These are phyloP conservation scores for Cryphonectria nitschkei DNA, from an alignment of 2,329 filamentous ascomycete species.

Conservation along the genomic window DNA sequence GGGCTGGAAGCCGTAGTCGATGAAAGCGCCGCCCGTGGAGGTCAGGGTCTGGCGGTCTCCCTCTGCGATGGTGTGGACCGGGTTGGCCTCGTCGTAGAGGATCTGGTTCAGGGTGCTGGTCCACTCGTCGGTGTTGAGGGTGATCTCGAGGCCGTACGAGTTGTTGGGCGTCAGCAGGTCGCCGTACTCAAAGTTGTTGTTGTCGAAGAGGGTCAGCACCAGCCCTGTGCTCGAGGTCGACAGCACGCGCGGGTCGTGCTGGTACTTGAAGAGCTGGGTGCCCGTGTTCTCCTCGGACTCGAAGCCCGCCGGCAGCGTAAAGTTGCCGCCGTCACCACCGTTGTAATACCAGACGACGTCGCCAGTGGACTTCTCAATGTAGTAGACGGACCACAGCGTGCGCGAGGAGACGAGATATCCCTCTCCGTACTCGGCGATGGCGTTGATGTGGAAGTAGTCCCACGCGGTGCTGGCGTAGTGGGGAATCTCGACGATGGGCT, in stretches of 20 bases:
- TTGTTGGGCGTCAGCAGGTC: slow-evolving; percentile 12
- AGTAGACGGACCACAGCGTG: slow-evolving; percentile 50
- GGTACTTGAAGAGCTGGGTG: slow-evolving; percentile 20
- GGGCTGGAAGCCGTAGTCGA: slow-evolving; percentile 30
- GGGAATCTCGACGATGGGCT: slow-evolving; percentile 28
- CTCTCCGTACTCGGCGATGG: slow-evolving; percentile 52
- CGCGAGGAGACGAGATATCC: slow-evolving; percentile 58
- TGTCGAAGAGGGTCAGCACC: slow-evolving; percentile 21
- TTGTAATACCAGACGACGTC: slow-evolving; percentile 49
- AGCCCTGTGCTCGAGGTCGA: slow-evolving; percentile 16
- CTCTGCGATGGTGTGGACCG: slow-evolving; percentile 18
- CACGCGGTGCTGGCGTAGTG: slow-evolving; percentile 42
- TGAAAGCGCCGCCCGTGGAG: slow-evolving; percentile 31
- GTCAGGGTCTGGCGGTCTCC: slow-evolving; percentile 23
- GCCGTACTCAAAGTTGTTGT: slow-evolving; percentile 24
- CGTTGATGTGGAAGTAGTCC: slow-evolving; percentile 61
- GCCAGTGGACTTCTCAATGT: slow-evolving; percentile 51
- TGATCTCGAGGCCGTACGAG: slow-evolving; percentile 20
- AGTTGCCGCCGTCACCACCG: slow-evolving; percentile 21
- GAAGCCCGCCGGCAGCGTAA: slow-evolving; percentile 13
- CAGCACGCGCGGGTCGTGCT: slow-evolving; percentile 21
- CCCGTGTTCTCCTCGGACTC: slow-evolving; percentile 16
- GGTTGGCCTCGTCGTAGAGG: slow-evolving; percentile 16
- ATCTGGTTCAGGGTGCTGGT: slow-evolving; percentile 17
- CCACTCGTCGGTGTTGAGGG: slow-evolving; percentile 14